Evolutionary conservation across 2,329 filamentous ascomycete genomes (phyloP), one percentile per base, ranked within the genome.

Genomic region (Aspergillus versicolor): DNA sequence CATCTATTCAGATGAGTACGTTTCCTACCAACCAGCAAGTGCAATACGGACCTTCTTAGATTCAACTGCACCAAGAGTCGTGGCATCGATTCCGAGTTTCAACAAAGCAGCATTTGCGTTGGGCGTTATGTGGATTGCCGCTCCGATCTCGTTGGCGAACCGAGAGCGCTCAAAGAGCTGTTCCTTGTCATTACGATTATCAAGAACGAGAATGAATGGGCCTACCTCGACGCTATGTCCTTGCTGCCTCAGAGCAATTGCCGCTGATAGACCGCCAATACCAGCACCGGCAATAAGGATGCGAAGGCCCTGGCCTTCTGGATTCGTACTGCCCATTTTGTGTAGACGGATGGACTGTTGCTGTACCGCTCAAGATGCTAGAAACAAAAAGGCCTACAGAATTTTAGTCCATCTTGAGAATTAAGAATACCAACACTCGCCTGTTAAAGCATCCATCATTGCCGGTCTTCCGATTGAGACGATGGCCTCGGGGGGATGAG

Each of bases 51-150:
- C 51, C 66, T 49, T 67, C 54, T 70, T 62, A 24, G 59, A 71
- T 54, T 49, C 67, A 60, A 70, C 77, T 54, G 78, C 75, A 2
- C 77, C 77, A 42, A 73, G 73, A 0, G 68, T 66, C 54, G 76
- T 73, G 0, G 76, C 71, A 48, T 70, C 67, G 1, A 82, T 61
- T 0, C 79, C 79, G 48, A 81, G 68, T 32, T 77, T 70, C 11
- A 71, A 69, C 4, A 88, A 72, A 2, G 88, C 69, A 0, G 83
- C 82, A 67, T 86, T 85, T 2, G 79, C 74, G 63, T 88, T 89
- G 0, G 86, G 84, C 0, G 82, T 80, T 4, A 88, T 67, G 63
- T 88, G 84, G n/a, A 88, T 79, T 0, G 85, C 85, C 3, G 85
- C 84, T 0, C 85, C 85, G 1, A 78, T 71, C 67, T 87, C 84